Evolutionary conservation across 306 rosid species (phyloP), one percentile per base, ranked within the genome.

Genomic region (Trifolium fragiferum): DNA sequence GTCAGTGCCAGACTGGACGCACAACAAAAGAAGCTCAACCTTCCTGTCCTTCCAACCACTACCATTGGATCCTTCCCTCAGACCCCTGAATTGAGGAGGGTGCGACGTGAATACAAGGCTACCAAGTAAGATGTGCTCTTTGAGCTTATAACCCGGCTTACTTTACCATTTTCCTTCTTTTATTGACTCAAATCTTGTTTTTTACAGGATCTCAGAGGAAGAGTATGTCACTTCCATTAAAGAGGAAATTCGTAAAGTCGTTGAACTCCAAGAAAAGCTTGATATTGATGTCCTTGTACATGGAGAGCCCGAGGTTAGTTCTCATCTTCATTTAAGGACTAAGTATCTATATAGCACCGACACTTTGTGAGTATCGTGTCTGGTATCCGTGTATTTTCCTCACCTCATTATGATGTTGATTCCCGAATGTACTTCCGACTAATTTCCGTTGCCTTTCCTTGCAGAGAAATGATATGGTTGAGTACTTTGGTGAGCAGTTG

Each of bases 21-120:
- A 51, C 97, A 92, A 40, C 97, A 89, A 70, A 92, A 88, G 90
- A 89, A 92, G 84, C 93, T 92, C 70, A 92, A 92, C 88, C 96
- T 92, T 74, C 97, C 97, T 69, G 50, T 88, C 77, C 93, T 92
- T 20, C 97, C 97, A 69, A 92, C 96, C 14, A 92, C 97, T 72
- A 92, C 97, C 20, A 91, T 91, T 79, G 97, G 97, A 23, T 91
- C 97, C 54, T 91, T 91, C 92, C 97, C 97, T 66, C 97, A 92
- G 72, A 92, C 97, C 70, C 78, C 86, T 13, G 97, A 92, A 63
- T 81, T 92, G 43, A 89, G 97, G 50, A 92, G 97, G 80, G 96
- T 92, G 8, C 91, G 97, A 13, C 97, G 97, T 57, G 97, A 92
- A 68, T 89, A 80, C 89, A 92, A 92, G 86, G 97, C 93, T 71